phyloP scores from a whole-genome alignment of 177 flowering plant species.

The Vitis hybrid region DNA sequence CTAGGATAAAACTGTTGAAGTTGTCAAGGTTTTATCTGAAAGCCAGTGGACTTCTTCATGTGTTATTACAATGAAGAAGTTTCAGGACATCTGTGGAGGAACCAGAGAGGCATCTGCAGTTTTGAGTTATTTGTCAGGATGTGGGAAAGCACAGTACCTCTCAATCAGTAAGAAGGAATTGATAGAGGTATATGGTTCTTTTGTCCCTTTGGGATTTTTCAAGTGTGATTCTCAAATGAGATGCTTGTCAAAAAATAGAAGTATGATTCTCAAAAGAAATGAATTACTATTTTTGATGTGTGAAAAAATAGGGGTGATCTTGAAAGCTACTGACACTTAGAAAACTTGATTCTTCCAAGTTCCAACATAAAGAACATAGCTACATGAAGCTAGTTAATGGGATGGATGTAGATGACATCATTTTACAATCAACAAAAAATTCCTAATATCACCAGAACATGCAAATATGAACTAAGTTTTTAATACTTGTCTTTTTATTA shows the following conservation, averaged over 20 bases:
- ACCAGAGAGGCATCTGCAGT: slow-evolving; percentile 59
- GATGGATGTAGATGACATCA: too few relatives aligned
- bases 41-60: slow-evolving; percentile 78
- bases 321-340: not conserved
- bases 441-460: too few relatives aligned
- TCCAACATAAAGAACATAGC: too few relatives aligned
- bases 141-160: slow-evolving; percentile 57
- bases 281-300: not conserved
- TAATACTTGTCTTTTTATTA: too few relatives aligned
- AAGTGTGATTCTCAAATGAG: too few relatives aligned
- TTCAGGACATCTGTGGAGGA: slow-evolving; percentile 61
- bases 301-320: not conserved
- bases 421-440: too few relatives aligned
- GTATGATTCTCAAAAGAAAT: not conserved
- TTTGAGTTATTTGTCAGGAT: slow-evolving; percentile 62
- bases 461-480: too few relatives aligned
- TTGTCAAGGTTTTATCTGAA: slow-evolving; percentile 53
- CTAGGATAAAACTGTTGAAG: slow-evolving; percentile 64
- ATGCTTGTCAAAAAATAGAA: too few relatives aligned
- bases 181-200: slow-evolving; percentile 55
- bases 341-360: too few relatives aligned
- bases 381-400: too few relatives aligned
- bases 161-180: slow-evolving; percentile 41
- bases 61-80: slow-evolving; percentile 58
- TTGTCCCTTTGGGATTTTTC: not conserved